A percentile compares a stretch with the other conserved stretches of the same genome.
Evolutionary conservation across 2,329 filamentous ascomycete species (phyloP).

Genomic region (Penicillium italicum): DNA sequence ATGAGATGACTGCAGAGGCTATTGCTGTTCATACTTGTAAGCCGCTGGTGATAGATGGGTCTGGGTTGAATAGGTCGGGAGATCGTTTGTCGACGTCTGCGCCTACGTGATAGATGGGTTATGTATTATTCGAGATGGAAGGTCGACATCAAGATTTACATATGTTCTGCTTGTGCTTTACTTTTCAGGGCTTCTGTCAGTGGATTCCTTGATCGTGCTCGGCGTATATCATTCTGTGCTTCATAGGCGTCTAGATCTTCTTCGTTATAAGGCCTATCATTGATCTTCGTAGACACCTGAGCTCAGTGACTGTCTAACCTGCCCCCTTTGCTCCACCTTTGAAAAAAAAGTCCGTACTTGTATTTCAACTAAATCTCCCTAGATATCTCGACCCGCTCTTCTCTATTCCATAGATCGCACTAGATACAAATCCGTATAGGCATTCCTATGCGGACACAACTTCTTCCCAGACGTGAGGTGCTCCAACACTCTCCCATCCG

Average conservation of each 20-base stretch:
- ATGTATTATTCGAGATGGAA: constrained; percentile 12
- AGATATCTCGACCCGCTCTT: too few species aligned
- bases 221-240: background rate
- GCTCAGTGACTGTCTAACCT: too few species aligned
- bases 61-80: constrained; percentile 18
- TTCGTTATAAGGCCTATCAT: background rate
- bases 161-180: background rate
- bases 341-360: too few species aligned
- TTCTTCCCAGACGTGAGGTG: background rate
- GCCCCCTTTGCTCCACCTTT: background rate
- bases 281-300: background rate
- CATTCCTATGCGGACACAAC: background rate
- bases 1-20: background rate
- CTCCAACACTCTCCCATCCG: background rate
- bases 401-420: background rate
- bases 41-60: constrained; percentile 25
- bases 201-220: background rate
- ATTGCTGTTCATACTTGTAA: background rate
- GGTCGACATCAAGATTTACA: background rate
- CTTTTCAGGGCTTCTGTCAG: background rate
- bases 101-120: constrained; percentile 4
- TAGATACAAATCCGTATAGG: constrained; percentile 1
- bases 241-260: too few species aligned
- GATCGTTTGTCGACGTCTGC: constrained; percentile 17
- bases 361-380: too few species aligned